Evolutionary conservation across 129 eudicot species (phyloP), one percentile per base, ranked within the genome.

Genomic region (Arctium lappa): DNA sequence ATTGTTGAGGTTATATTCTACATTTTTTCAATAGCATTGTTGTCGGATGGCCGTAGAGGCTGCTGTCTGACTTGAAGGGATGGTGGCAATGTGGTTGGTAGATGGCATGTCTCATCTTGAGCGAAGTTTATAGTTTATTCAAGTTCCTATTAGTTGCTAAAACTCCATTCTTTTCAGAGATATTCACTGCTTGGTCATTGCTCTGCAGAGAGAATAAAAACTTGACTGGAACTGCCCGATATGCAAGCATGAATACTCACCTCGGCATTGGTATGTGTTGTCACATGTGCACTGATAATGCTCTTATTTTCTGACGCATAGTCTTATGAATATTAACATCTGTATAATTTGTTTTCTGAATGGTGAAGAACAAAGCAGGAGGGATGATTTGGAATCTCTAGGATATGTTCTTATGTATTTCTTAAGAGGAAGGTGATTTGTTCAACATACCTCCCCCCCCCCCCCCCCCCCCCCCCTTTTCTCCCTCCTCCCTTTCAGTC

Each of bases 151-250:
- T 53, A 53, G 63, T 53, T 53, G 63, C 63, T 56, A 56, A 56
- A 16, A 16, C 8, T 16, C 27, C 70, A 65, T 6, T 65, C 70
- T 42, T 70, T 77, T 71, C 18, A 66, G 76, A 44, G 22, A 60
- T 62, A 22, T 10, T 85, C 72, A 80, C 39, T 18, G 60, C 72
- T 8, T 69, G 65, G 37, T 80, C 79, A 9, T 87, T 72, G 72
- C 78, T 72, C 50, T 81, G 87, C 85, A 91, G 96, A 88, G 96
- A 91, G 83, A 89, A 91, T 82, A 91, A 91, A 74, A 91, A 89
- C 82, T 82, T 91, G 87, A 91, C 96, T 33, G 96, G 96, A 80
- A 91, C 96, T n/a, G 93, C 96, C 36, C 89, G 96, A 87, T 91
- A 91, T 87, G 96, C 96, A 6, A 91, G 95, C 78, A 87, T 87